These are phyloP conservation scores for Trypanosoma avium DNA, from an alignment of 208 protist genomes.

Conservation along the genomic window DNA sequence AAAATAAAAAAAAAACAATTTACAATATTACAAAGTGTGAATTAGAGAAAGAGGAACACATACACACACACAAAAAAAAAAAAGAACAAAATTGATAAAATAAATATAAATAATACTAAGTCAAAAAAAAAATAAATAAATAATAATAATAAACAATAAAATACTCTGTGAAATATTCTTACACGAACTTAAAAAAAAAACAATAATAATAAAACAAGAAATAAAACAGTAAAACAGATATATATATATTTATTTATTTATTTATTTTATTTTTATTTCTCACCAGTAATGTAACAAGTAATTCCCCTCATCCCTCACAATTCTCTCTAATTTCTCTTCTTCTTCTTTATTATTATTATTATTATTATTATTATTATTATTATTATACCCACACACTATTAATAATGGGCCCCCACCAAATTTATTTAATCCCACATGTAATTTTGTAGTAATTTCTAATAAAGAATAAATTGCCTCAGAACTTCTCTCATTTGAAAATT, in stretches of 20 bases:
- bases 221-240: no score
- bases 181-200: constrained; percentile 1
- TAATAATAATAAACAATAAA: background rate
- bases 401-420: constrained; percentile 26
- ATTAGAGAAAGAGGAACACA: background rate
- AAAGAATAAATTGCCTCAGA: background rate
- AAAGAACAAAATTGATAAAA: constrained; percentile 5
- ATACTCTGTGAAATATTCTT: no score
- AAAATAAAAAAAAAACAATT: constrained; percentile 11
- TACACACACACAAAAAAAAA: background rate
- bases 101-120: background rate
- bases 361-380: no score
- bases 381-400: constrained; percentile 37
- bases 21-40: background rate
- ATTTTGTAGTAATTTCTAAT: background rate
- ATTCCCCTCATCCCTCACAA: background rate
- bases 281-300: constrained; percentile 20
- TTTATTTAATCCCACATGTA: constrained; percentile 24
- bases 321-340: background rate
- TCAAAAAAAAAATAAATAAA: constrained; percentile 14
- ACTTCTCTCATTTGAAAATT: background rate
- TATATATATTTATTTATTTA: no score
- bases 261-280: background rate
- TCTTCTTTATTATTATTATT: no score
- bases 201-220: constrained; percentile 16